Base-by-base conservation (phyloP, 345 rosid genomes). In the Murraya paniculata region DNA sequence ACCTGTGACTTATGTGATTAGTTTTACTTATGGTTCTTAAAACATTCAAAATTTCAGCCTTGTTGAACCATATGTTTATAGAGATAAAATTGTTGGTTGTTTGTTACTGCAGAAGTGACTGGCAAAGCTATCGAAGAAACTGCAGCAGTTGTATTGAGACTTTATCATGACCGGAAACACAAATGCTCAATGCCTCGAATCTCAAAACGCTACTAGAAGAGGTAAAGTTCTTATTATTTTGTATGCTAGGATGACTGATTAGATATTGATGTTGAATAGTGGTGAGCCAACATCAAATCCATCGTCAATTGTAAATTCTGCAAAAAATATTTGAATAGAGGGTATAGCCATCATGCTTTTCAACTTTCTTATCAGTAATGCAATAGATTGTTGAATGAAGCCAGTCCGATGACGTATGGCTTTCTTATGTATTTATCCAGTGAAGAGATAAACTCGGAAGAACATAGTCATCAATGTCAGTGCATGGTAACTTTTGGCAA, bases 121-220 rank as follows among this genome's bases (percentile, higher is more conserved):
- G 97, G 90, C 66, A 93, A 93, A 82, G 97, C 99, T 36, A 88
- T 92, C 21, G 97, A 96, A 86, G 97, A 96, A 89, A 92, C 94
- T 74, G 97, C 95, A 1, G 97, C 97, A 7, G 90, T 92, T 66
- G 75, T 96, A 28, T 80, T 94, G 83, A 91, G 93, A 88, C 90
- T 93, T 72, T 86, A 83, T 78, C 91, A 91, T 75, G 95, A 95
- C 71, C 85, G 94, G 80, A 87, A 82, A 86, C 78, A 89, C 36
- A 92, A 75, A 77, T 84, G 92, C 75, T 83, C 84, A 7, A 94
- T 92, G 97, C 97, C 98, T 57, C 82, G 91, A 57, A 92, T 92
- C 82, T 91, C 97, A 57, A 91, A 90, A 80, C 83, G 81, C 70
- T 95, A 93, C 84, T 92, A 87, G 79, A 57, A 30, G 61, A 62